phyloP scores from a whole-genome alignment of 768 basidiomycete genomes.

The Tubosaeta sp. region DNA sequence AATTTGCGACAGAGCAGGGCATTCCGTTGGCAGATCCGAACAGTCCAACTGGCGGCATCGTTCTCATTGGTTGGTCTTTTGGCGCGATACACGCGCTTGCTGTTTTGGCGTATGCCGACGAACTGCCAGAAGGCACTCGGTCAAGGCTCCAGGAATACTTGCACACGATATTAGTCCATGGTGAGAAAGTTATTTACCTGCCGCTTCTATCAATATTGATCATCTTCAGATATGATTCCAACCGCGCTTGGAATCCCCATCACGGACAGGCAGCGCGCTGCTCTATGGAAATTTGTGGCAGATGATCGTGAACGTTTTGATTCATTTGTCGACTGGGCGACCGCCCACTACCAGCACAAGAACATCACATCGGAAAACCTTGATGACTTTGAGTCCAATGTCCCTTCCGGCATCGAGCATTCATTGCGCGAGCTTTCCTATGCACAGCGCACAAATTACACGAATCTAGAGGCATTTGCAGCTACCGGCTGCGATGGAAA shows the following conservation, averaged over 20 bases:
- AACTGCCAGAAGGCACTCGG: conserved; percentile 1
- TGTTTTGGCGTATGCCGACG: conserved; percentile 14
- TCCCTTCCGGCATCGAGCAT: conserved; percentile 1
- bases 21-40: conserved; percentile 13
- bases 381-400: conserved; percentile 15
- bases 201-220: not conserved
- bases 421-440: conserved; percentile 13
- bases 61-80: conserved; percentile 20
- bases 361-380: conserved; percentile 13
- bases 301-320: conserved; percentile 14
- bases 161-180: conserved; percentile 16
- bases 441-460: conserved; percentile 13
- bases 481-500: conserved; percentile 9
- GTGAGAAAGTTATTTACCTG: conserved; percentile 3
- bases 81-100: conserved; percentile 10
- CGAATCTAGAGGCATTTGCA: not conserved
- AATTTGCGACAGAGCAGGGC: conserved; percentile 11
- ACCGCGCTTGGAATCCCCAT: conserved; percentile 7
- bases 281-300: not conserved
- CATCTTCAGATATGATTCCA: conserved; percentile 6
- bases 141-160: conserved; percentile 13
- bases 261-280: not conserved
- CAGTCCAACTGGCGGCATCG: conserved; percentile 8
- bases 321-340: conserved; percentile 11
- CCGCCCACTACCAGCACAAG: conserved; percentile 16